Conservation (phyloP, 106 monocot species). For the Dioscorea zingiberensis region DNA sequence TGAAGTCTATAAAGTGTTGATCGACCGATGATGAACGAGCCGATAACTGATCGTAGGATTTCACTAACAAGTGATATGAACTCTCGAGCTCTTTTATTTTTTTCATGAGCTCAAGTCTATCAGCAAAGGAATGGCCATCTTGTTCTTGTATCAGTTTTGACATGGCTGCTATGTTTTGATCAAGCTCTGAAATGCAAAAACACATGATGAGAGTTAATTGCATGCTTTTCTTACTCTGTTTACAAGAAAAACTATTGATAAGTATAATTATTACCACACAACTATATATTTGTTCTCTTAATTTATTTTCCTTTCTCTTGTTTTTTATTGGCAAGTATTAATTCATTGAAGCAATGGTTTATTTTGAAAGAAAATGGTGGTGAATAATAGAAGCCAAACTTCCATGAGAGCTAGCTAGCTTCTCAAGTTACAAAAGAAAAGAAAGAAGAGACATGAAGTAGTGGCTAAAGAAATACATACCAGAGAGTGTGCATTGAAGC, state of each 20-base stretch:
- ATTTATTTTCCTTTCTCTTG: no score
- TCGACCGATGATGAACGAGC: background rate
- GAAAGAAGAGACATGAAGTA: background rate
- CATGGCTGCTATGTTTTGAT: background rate
- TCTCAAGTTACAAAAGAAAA: no score
- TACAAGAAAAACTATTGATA: no score
- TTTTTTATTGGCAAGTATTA: no score
- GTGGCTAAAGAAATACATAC: background rate
- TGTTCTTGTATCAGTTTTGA: background rate
- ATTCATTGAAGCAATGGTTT: no score
- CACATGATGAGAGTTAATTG: no score
- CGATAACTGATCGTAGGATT: background rate
- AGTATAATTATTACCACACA: no score
- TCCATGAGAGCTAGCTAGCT: no score
- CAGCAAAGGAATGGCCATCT: background rate
- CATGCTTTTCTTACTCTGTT: no score
- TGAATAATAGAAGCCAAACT: no score
- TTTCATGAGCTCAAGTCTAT: background rate
- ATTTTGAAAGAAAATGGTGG: no score
- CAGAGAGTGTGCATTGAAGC: background rate
- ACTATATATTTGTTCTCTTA: no score
- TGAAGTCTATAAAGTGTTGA: background rate
- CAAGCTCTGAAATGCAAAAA: background rate
- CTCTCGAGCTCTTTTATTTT: background rate
- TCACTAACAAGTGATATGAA: background rate